A percentile compares a stretch with the other conserved stretches of the same genome.
phyloP scores from a whole-genome alignment of 176 grass and related monocot genomes.

The Guadua angustifolia region DNA sequence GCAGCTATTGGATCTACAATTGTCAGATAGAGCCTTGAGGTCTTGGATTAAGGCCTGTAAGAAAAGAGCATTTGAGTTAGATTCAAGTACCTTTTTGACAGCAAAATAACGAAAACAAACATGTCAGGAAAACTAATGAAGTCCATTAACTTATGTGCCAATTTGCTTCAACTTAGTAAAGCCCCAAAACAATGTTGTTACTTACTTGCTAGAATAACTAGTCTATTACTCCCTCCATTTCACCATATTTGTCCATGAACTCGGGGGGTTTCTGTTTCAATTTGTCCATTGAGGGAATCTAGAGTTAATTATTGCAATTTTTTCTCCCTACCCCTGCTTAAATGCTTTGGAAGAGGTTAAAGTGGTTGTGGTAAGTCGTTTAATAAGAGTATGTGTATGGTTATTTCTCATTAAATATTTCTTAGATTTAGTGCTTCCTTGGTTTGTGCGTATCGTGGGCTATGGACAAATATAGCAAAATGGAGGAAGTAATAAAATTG shows the following conservation, averaged over 20 bases:
- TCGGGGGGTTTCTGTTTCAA: too few species aligned
- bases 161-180: constrained; percentile 19
- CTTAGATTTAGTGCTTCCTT: too few species aligned
- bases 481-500: not conserved
- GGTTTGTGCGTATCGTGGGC: too few species aligned
- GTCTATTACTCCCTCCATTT: not conserved
- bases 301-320: too few species aligned
- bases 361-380: too few species aligned
- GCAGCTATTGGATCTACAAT: constrained; percentile 86
- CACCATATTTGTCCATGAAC: too few species aligned
- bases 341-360: too few species aligned
- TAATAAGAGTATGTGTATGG: too few species aligned
- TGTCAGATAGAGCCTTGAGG: constrained; percentile 73
- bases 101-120: constrained; percentile 15
- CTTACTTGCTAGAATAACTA: not conserved
- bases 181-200: constrained; percentile 22
- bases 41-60: constrained; percentile 76
- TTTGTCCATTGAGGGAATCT: too few species aligned
- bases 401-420: too few species aligned
- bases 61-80: constrained; percentile 40
- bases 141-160: constrained; percentile 14
- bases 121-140: not conserved
- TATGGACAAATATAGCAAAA: too few species aligned
- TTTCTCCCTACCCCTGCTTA: too few species aligned
- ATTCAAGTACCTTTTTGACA: not conserved